Evolutionary conservation across 1,284 basidiomycete species (phyloP).

Genomic region (Boletus subluridellus): DNA sequence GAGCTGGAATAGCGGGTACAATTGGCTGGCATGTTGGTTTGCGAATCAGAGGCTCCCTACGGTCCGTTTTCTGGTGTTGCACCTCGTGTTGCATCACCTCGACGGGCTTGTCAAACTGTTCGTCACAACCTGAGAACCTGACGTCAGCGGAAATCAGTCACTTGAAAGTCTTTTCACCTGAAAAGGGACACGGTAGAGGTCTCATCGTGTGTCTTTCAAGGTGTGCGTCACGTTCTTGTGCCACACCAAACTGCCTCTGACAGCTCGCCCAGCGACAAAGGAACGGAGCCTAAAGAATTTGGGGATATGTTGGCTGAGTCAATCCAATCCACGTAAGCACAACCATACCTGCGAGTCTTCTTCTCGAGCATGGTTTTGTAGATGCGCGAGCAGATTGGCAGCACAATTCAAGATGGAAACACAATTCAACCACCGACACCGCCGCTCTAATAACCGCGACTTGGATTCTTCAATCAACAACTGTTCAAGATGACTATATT

Average conservation of each 20-base stretch:
- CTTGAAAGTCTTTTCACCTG: slow-evolving; percentile 20
- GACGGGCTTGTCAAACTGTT: slow-evolving; percentile 26
- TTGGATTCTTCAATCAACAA: slow-evolving; percentile 44
- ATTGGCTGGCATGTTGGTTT: slow-evolving; percentile 38
- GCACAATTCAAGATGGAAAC: slow-evolving; percentile 51
- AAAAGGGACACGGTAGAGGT: slow-evolving; percentile 33
- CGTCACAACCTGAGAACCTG: slow-evolving; percentile 21
- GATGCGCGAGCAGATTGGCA: slow-evolving; percentile 48
- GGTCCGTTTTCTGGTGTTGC: slow-evolving; percentile 31
- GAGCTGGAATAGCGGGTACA: slow-evolving; percentile 30
- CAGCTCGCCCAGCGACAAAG: slow-evolving; percentile 30
- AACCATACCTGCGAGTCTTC: slow-evolving; percentile 33
- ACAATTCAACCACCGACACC: slow-evolving; percentile 62
- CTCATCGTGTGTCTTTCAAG: slow-evolving; percentile 24
- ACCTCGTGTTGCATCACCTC: slow-evolving; percentile 33
- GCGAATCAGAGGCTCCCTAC: slow-evolving; percentile 36
- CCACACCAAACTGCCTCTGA: slow-evolving; percentile 15
- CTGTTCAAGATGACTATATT: slow-evolving; percentile 36
- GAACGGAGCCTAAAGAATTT: slow-evolving; percentile 17
- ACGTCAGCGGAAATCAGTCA: slow-evolving; percentile 4
- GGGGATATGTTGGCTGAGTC: background rate
- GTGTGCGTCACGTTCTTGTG: slow-evolving; percentile 22
- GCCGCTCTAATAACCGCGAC: slow-evolving; percentile 44
- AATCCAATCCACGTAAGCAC: background rate
- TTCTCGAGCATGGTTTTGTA: slow-evolving; percentile 45